Base-by-base conservation (phyloP, 208 protist genomes). In the Leishmania guyanensis region DNA sequence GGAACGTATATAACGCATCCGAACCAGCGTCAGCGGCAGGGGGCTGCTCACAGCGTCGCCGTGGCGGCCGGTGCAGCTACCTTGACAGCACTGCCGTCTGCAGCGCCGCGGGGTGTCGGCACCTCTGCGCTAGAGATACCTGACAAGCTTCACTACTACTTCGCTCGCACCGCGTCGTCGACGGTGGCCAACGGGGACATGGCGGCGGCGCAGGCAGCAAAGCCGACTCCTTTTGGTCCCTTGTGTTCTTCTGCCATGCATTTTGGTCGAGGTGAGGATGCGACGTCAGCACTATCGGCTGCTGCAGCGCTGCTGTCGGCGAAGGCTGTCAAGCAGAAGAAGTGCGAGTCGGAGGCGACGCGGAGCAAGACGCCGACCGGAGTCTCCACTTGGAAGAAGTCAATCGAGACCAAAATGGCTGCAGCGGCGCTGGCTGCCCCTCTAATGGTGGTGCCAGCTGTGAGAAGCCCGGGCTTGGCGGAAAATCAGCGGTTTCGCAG, bases 1-100 rank as follows among this genome's bases (percentile, higher is more conserved):
- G 60, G 71, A 1, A 85, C 64, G 50, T 85, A 85, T 77, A 76
- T 85, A n/a, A 85, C 82, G 2, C 82, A 85, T 60, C 82, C 82
- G 26, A 81, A 85, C 48, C 82, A 85, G 82, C 75, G 14, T 6
- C 82, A 77, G 9, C 82, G 82, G 33, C 82, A 81, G 77, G 62
- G 73, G 22, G 58, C 58, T 20, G 51, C 82, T 71, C 69, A 1
- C 58, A 33, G 22, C 46, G 22, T 33, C 74, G 50, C 33, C 69
- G 33, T 58, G 43, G 43, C 4, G 43, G 43, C 43, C 43, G 43
- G 43, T 50, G n/a, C 50, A 16, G 29, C 62, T 12, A 14, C 29
- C 62, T 68, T 68, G 62, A 43, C 62, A 39, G 29, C 29, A 29
- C 29, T 2, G 29, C 26, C 12, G 29, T 39, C 29, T 39, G 26